Base-by-base conservation (phyloP, 140 eudicot genomes). In the Flaveria floridana region DNA sequence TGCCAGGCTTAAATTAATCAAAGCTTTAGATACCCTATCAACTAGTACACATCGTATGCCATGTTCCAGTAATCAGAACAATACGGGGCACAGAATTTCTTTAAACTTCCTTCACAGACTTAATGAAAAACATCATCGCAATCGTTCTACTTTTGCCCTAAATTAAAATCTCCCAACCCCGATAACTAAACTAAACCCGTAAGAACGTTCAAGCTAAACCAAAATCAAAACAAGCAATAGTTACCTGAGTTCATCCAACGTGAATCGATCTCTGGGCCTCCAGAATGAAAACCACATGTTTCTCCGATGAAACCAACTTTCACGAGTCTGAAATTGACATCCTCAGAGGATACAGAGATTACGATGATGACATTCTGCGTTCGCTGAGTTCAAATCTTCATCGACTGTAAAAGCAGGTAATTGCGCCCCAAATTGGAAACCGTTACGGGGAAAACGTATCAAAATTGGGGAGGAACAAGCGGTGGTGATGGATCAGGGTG, bases 281-380 rank as follows among this genome's bases (percentile, higher is more conserved):
- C 96, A 87, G 65, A 92, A 92, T 72, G 97, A 84, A 79, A 87
- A 79, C 97, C 97, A 92, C 97, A 89, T 92, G 85, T 82, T 66
- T 71, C 68, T 65, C 41, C 56, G 76, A 84, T 84, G 74, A 82
- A 62, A 47, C 70, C 73, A 23, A 28, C 68, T 78, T 64, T 26
- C 3, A 51, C 66, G 66, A 65, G 65, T 75, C 50, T 12, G 65
- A 64, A 48, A 64, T 64, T 20, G 41, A 13, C 74, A 76, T 76
- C 80, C 44, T 76, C 74, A 20, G n/a, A 76, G 21, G 51, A 76
- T 46, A 58, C 53, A 25, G 20, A 10, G 11, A 51, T 68, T n/a
- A 53, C 61, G 37, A 76, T 42, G 55, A 76, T 67, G 37, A 67
- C 80, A 77, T 77, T 77, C 70, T 30, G 28, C 75, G 50, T 67